phyloP scores from a whole-genome alignment of 2,329 filamentous ascomycete genomes.

The Aphanoascus verrucosus region DNA sequence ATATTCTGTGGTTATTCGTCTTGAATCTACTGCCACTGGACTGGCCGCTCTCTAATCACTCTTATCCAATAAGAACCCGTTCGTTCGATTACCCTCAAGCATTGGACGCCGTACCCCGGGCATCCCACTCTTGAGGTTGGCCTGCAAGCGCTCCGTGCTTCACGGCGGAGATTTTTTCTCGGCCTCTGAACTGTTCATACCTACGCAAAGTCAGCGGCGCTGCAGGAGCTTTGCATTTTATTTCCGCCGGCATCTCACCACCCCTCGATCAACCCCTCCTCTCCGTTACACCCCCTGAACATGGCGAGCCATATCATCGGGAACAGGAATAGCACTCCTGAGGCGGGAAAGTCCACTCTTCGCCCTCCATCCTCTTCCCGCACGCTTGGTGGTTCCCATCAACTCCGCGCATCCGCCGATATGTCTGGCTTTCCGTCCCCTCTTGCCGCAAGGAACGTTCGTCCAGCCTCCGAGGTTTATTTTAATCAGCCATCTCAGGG shows the following conservation, averaged over 20 bases:
- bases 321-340: constrained; percentile 95
- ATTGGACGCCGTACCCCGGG: constrained; percentile 5
- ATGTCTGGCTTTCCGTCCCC: constrained; percentile 73
- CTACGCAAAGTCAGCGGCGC: constrained; percentile 56
- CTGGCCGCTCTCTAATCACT: constrained; percentile 34
- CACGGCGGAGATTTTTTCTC: constrained; percentile 15
- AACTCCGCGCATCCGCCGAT: constrained; percentile 88
- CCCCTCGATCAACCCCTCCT: background rate
- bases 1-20: constrained; percentile 12
- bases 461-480: constrained; percentile 85
- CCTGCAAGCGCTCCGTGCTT: background rate
- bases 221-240: constrained; percentile 53
- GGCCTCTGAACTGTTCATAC: constrained; percentile 9
- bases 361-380: constrained; percentile 78
- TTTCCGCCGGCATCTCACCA: background rate
- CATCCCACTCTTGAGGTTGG: background rate
- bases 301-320: constrained; percentile 58
- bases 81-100: constrained; percentile 5
- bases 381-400: constrained; percentile 65
- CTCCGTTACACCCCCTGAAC: constrained; percentile 11
- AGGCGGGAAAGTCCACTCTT: constrained; percentile 69
- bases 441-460: constrained; percentile 65
- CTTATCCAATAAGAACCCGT: constrained; percentile 13
- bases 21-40: constrained; percentile 35
- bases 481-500: constrained; percentile 66